Evolutionary conservation across 306 rosid genomes (phyloP).

Genomic region (Adenanthera pavonina): DNA sequence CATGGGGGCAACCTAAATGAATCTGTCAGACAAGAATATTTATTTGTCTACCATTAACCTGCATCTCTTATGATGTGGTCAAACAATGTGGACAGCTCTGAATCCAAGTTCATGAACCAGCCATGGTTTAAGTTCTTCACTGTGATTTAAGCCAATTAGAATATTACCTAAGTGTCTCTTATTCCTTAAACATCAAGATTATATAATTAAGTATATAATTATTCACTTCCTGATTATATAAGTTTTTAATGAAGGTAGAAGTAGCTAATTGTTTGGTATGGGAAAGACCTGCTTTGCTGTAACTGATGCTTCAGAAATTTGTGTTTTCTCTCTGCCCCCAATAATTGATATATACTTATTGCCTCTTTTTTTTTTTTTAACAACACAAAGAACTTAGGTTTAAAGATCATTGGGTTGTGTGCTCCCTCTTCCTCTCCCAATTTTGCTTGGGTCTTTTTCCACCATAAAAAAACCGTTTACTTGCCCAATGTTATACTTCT

Average conservation of each 20-base stretch:
- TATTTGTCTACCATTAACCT: constrained; percentile 46
- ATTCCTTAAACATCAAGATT: constrained; percentile 38
- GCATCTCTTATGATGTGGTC: constrained; percentile 39
- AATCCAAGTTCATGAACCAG: constrained; percentile 60
- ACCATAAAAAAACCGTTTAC: background rate
- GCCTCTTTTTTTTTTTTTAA: background rate
- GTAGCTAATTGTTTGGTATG: constrained; percentile 16
- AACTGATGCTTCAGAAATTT: constrained; percentile 21
- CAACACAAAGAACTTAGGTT: background rate
- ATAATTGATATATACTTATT: background rate
- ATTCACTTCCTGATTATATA: constrained; percentile 31
- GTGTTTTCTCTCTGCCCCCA: background rate
- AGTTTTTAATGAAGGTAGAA: background rate
- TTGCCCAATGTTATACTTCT: background rate
- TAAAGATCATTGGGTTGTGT: background rate
- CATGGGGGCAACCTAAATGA: constrained; percentile 36
- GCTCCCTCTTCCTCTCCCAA: background rate
- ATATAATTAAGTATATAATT: constrained; percentile 14
- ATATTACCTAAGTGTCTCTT: constrained; percentile 38
- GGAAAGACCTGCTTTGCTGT: constrained; percentile 41
- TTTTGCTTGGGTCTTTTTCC: background rate
- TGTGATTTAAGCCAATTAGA: constrained; percentile 42
- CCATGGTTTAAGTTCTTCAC: constrained; percentile 40
- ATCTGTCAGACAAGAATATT: constrained; percentile 43
- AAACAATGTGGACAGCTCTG: constrained; percentile 50